Evolutionary conservation across 805 yeast genomes (phyloP).

Genomic region (Schwanniomyces occidentalis): DNA sequence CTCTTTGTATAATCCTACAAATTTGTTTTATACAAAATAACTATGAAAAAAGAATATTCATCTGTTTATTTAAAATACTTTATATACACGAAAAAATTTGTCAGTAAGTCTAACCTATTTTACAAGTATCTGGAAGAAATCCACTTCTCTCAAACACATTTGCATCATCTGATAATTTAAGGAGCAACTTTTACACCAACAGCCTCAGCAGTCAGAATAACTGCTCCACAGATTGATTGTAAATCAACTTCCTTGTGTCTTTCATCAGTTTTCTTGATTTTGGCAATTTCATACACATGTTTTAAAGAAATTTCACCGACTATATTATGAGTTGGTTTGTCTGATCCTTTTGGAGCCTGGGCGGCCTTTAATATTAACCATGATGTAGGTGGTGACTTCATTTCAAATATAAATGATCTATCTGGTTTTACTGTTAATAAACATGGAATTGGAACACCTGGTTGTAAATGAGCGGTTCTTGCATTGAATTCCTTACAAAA

Average conservation of each 20-base stretch:
- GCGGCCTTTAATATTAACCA: constrained; percentile 83
- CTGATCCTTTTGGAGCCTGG: constrained; percentile 76
- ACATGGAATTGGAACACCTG: constrained; percentile 91
- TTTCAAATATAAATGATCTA: constrained; percentile 79
- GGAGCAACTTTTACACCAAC: constrained; percentile 84
- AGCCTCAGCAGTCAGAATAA: constrained; percentile 85
- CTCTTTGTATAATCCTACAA: too few species aligned
- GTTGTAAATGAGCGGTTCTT: constrained; percentile 81
- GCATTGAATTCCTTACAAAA: constrained; percentile 98
- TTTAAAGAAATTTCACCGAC: constrained; percentile 76
- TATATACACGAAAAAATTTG: too few species aligned
- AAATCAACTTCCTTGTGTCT: constrained; percentile 70
- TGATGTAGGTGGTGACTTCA: constrained; percentile 90
- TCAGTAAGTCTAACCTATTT: constrained; percentile 4
- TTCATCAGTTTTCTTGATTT: constrained; percentile 84
- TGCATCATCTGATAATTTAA: constrained; percentile 26
- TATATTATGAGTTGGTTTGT: constrained; percentile 55
- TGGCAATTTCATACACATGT: constrained; percentile 92
- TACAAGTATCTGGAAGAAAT: constrained; percentile 1
- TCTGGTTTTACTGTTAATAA: constrained; percentile 87
- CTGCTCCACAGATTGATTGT: constrained; percentile 75
- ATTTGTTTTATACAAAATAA: too few species aligned
- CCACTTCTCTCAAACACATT: too few species aligned
- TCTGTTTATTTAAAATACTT: too few species aligned
- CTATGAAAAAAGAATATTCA: too few species aligned